A percentile compares a stretch with the other conserved stretches of the same genome.
phyloP scores from a whole-genome alignment of 1,139 yeast species.

The Kurtzmaniella quercitrusa region DNA sequence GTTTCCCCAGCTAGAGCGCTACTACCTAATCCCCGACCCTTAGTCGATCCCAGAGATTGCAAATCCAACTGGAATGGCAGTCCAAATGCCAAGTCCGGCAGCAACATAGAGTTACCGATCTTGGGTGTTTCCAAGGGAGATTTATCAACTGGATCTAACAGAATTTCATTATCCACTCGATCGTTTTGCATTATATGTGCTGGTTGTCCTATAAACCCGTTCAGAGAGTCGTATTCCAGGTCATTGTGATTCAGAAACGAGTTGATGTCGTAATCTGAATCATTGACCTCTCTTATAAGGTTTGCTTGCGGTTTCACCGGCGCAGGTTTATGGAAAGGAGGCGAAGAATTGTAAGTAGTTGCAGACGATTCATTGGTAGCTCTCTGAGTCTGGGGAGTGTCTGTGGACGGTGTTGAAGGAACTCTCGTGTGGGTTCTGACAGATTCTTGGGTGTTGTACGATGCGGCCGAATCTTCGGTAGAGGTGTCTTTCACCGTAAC shows the following conservation, averaged over 20 bases:
- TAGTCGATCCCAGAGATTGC: not conserved
- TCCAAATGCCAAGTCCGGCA: conserved; percentile 19
- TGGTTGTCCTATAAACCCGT: conserved; percentile 20
- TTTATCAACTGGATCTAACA: conserved; percentile 9
- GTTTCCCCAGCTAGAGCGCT: conserved; percentile 51
- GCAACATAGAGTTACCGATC: not conserved
- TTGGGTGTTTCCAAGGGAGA: not conserved
- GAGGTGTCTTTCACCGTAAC: not conserved
- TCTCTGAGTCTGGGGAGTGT: conserved; percentile 4
- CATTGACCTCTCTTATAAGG: conserved; percentile 33
- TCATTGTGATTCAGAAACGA: conserved; percentile 7
- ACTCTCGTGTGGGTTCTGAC: not conserved
- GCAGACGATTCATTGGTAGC: not conserved
- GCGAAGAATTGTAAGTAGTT: not conserved
- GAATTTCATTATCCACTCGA: conserved; percentile 29
- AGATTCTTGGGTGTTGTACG: not conserved
- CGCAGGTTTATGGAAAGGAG: conserved; percentile 12
- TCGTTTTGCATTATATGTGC: conserved; percentile 21
- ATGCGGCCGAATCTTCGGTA: not conserved
- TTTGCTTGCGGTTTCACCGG: conserved; percentile 17
- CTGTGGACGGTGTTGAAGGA: conserved; percentile 1
- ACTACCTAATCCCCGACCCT: not conserved
- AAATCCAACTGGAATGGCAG: conserved; percentile 31
- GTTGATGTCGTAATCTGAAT: conserved; percentile 14
- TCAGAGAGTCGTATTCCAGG: conserved; percentile 20